Base-by-base conservation (phyloP, 1,284 basidiomycete species). In the Flammula alnicola region DNA sequence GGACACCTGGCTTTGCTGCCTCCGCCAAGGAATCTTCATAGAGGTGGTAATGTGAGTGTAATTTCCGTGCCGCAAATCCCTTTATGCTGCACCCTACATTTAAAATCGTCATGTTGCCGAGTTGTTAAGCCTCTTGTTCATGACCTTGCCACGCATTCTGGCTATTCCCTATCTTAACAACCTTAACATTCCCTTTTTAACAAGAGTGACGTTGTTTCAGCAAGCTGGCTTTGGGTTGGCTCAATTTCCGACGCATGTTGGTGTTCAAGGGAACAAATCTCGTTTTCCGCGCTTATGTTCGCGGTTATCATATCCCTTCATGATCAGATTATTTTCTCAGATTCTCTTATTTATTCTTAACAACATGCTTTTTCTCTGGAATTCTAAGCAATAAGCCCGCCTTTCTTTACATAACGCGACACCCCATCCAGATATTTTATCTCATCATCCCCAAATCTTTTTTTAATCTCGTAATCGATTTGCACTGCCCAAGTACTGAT, bases 121-220 rank as follows among this genome's bases (percentile, higher is more conserved):
- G n/a, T n/a, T n/a, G n/a, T n/a, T n/a, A n/a, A n/a, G n/a, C n/a
- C n/a, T n/a, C n/a, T n/a, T n/a, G n/a, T n/a, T 26, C 8, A 22
- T 14, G 36, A 22, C 22, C 37, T 39, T 26, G n/a, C 2, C 14
- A 39, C n/a, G 27, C n/a, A 14, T 39, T 39, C 25, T 25, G 37
- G 37, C 25, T 8, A 26, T 27, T 39, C 25, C n/a, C 7, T 39
- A 27, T 39, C 27, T 32, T 39, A 14, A 39, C 27, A 39, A 39
- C 37, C 37, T 11, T 39, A 39, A 39, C 25, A 27, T 39, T 26
- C 10, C 37, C 37, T 27, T 39, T 39, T 39, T 11, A 16, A 27
- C 14, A n/a, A 26, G 12, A 16, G 11, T 39, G 37, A 39, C 22
- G n/a, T 4, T 39, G 20, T 22, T 16, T 39, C 23, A 39, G 14